phyloP scores from a whole-genome alignment of 345 rosid genomes.

The Diplotaxis tenuifolia region DNA sequence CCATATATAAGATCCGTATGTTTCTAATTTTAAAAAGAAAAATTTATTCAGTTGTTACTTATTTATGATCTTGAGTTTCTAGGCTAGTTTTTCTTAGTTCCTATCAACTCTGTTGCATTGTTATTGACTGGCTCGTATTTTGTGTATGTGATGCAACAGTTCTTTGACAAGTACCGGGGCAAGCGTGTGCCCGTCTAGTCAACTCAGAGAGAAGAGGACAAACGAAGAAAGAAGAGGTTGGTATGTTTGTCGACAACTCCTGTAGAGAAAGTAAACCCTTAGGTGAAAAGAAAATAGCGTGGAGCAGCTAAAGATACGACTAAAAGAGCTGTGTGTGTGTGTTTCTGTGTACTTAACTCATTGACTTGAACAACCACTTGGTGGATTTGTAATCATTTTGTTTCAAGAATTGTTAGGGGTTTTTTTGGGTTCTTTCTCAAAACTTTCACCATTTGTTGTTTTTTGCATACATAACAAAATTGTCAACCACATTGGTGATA shows the following conservation, averaged over 20 bases:
- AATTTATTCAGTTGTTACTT: not conserved
- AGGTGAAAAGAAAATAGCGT: slow-evolving; percentile 24
- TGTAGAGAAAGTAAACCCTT: slow-evolving; percentile 25
- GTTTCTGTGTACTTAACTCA: slow-evolving; percentile 21
- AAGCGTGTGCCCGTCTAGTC: slow-evolving; percentile 41
- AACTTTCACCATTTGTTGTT: not conserved
- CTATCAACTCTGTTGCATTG: not conserved
- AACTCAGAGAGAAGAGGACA: not conserved
- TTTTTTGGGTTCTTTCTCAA: not conserved
- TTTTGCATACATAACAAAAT: not conserved
- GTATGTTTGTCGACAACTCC: slow-evolving; percentile 10
- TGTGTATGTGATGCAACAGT: slow-evolving; percentile 17
- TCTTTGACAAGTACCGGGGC: slow-evolving; percentile 44
- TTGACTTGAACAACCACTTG: slow-evolving; percentile 12
- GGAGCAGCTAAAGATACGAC: slow-evolving; percentile 15
- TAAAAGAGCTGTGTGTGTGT: slow-evolving; percentile 21
- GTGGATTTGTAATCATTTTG: slow-evolving; percentile 25
- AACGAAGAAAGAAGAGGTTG: slow-evolving; percentile 17
- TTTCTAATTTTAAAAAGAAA: not conserved
- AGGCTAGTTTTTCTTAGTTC: slow-evolving; percentile 13
- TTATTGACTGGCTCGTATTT: not conserved
- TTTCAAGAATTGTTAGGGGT: not conserved
- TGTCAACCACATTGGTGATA: not conserved
- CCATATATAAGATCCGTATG: slow-evolving; percentile 84
- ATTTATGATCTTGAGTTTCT: slow-evolving; percentile 18